Percentiles rank a stretch among this genome's conserved stretches.
These are phyloP conservation scores for Bolboschoenoplectus hybrid DNA, from an alignment of 202 grass and related monocot genomes.

Conservation along the genomic window DNA sequence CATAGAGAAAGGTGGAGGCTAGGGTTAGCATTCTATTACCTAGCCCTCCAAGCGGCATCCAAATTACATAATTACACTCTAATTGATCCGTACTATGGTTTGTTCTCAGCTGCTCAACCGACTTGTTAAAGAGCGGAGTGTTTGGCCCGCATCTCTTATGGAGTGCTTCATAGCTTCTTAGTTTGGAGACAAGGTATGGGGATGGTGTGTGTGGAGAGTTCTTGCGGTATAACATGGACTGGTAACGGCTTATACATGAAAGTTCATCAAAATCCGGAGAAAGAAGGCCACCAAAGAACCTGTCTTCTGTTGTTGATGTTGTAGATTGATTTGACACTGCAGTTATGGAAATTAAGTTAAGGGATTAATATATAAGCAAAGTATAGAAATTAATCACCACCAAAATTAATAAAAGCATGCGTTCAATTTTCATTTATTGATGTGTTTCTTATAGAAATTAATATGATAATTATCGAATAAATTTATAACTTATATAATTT, in stretches of 20 bases:
- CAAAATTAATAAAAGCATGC: too few species aligned
- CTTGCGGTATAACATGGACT: conserved; percentile 38
- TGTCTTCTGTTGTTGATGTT: not conserved
- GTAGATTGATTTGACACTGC: not conserved
- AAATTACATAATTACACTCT: conserved; percentile 42
- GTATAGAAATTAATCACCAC: not conserved
- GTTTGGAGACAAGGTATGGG: conserved; percentile 35
- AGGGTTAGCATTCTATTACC: conserved; percentile 46
- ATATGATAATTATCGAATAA: too few species aligned
- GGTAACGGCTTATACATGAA: conserved; percentile 41
- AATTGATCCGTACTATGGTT: conserved; percentile 9
- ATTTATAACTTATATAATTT: too few species aligned
- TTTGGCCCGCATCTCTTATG: conserved; percentile 35
- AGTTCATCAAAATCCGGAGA: conserved; percentile 38
- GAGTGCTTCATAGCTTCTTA: conserved; percentile 36
- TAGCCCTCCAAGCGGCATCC: conserved; percentile 35
- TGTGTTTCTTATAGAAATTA: too few species aligned
- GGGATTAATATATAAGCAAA: not conserved
- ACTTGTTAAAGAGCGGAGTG: conserved; percentile 30
- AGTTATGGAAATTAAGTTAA: not conserved
- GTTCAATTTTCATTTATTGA: too few species aligned
- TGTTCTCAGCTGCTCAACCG: conserved; percentile 38
- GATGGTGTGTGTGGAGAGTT: conserved; percentile 26
- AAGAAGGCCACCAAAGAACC: conserved; percentile 27
- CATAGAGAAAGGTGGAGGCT: conserved; percentile 46